Evolutionary conservation across 768 basidiomycete genomes (phyloP).

Genomic region (Pisolithus microcarpus): DNA sequence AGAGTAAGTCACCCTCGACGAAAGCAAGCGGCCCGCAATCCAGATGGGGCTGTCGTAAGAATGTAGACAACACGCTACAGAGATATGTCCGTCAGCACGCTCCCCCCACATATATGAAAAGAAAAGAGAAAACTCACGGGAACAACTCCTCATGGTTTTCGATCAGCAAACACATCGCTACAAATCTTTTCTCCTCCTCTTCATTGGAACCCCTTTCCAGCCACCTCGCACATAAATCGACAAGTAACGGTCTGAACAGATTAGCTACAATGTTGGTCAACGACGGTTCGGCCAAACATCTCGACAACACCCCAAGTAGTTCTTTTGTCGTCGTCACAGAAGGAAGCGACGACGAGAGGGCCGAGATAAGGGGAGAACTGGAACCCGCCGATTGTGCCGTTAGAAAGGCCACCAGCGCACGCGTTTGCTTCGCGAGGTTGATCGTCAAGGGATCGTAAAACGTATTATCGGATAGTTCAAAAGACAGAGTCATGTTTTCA

Average conservation of each 20-base stretch:
- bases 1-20: conserved; percentile 24
- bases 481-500: no score
- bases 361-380: neutral
- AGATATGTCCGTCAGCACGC: neutral
- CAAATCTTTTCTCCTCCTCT: conserved; percentile 44
- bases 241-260: conserved; percentile 66
- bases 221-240: conserved; percentile 82
- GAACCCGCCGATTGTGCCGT: conserved; percentile 37
- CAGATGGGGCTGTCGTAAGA: conserved; percentile 39
- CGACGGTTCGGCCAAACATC: conserved; percentile 51
- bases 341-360: conserved; percentile 12
- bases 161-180: conserved; percentile 55
- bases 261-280: conserved; percentile 57
- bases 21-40: conserved; percentile 50
- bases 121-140: conserved; percentile 41
- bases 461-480: no score
- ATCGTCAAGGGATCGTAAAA: conserved; percentile 53
- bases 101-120: conserved; percentile 3
- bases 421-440: conserved; percentile 50
- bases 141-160: conserved; percentile 68
- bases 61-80: conserved; percentile 47
- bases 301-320: conserved; percentile 51
- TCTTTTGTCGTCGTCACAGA: conserved; percentile 28
- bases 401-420: conserved; percentile 37
- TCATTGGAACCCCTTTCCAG: conserved; percentile 36